Evolutionary conservation across 768 basidiomycete genomes (phyloP), one percentile per base, ranked within the genome.

Genomic region (Leucocoprinus birnbaumii): DNA sequence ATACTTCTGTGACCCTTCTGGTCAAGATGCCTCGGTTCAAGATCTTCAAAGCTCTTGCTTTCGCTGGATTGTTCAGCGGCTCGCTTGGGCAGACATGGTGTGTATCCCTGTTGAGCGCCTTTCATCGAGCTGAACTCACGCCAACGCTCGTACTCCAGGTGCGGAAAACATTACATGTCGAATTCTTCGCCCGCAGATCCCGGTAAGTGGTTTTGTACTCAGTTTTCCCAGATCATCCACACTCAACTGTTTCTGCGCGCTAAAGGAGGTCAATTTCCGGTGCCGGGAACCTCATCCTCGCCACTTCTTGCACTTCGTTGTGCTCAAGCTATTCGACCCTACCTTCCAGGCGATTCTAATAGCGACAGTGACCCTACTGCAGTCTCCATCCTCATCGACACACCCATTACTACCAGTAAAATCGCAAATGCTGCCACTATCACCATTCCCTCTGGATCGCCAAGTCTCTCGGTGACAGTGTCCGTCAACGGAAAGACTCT

Each of bases 231-330:
- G 13, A 37, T 18, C 24, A 14, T 21, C 27, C 47, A n/a, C n/a
- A 18, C 19, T 3, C 14, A 3, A 37, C 26, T 16, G 18, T 6
- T 11, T 22, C 18, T 66, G 71, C 83, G n/a, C n/a, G n/a, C n/a
- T n/a, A n/a, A n/a, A 37, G 82, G 81, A 62, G 63, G 63, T 22
- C 21, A 59, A 46, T 65, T 64, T 34, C 59, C 57, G 3, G 47
- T 57, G 41, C 53, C 58, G 2, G 42, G 43, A 13, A 48, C 48
- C 14, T 53, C 59, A 6, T 48, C 42, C 24, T 13, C 62, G 1
- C 68, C 83, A n/a, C 73, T 83, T 38, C 73, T 85, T 22, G 79
- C 82, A 7, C 66, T 86, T 37, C 80, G 81, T 9, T 86, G 85
- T 57, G 74, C 76, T 8, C 83, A 82, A 25, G 79, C 80, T 2